phyloP scores from a whole-genome alignment of 352 stramenopile species.

The Plasmopara muralis region DNA sequence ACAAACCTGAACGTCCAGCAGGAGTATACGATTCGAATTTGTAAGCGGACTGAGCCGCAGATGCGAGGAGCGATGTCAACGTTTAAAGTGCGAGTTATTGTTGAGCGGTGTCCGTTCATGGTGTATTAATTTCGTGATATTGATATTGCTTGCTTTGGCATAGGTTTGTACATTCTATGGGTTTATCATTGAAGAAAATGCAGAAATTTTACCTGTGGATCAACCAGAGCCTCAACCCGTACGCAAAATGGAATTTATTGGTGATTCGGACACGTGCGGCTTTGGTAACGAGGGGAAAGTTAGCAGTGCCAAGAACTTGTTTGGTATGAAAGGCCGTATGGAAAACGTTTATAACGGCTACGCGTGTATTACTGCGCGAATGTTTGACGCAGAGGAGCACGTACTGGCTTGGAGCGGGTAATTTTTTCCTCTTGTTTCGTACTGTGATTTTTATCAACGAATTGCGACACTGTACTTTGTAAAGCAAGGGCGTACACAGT shows the following conservation, averaged over 20 bases:
- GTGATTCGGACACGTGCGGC: constrained; percentile 76
- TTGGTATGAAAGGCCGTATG: constrained; percentile 83
- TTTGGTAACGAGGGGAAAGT: constrained; percentile 82
- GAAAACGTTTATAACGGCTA: constrained; percentile 87
- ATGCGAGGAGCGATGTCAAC: constrained; percentile 80
- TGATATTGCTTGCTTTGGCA: background rate
- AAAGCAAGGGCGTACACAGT: constrained; percentile 80
- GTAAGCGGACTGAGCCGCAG: constrained; percentile 80
- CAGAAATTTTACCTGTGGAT: constrained; percentile 48
- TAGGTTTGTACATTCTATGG: constrained; percentile 86
- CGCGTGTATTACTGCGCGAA: constrained; percentile 72
- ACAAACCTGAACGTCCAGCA: constrained; percentile 40
- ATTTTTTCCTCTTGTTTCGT: constrained; percentile 2
- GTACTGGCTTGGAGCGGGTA: constrained; percentile 81
- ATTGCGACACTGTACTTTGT: background rate
- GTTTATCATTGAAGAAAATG: constrained; percentile 70
- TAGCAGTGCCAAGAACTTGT: constrained; percentile 65
- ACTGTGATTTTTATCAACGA: no score
- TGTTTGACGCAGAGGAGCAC: constrained; percentile 82
- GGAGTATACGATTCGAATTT: constrained; percentile 63
- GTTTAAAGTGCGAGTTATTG: constrained; percentile 43
- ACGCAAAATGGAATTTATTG: constrained; percentile 81
- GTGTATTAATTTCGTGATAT: background rate
- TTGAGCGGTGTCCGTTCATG: no score
- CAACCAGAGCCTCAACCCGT: constrained; percentile 25